Evolutionary conservation across 495 filamentous ascomycete species (phyloP), one percentile per base, ranked within the genome.

Genomic region (Xylaria bambusicola): DNA sequence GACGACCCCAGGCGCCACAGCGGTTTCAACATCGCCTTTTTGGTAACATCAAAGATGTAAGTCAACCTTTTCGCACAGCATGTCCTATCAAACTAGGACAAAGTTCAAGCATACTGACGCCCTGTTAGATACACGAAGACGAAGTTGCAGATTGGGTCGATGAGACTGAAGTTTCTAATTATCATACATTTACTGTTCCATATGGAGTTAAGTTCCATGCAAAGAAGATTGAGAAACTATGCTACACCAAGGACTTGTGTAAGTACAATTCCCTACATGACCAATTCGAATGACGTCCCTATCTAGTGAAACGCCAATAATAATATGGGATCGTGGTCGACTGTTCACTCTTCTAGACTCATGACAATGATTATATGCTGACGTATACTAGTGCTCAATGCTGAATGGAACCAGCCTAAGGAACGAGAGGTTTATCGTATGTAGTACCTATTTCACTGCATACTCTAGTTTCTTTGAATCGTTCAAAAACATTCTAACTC

Each of bases 101-200:
- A n/a, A n/a, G n/a, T n/a, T 15, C n/a, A 3, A 1, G 4, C 6
- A 24, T 35, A 15, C 48, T 58, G 18, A 58, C 24, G 4, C 2
- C n/a, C 17, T 35, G 2, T n/a, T 26, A 60, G 49, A 60, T 47
- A 17, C 49, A 86, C 64, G 84, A 88, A 57, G 88, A 93, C 53
- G 90, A 94, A 56, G 80, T 92, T 20, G 86, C 90, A 0, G 90
- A 94, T 54, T 93, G 90, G 90, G 78, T 88, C 17, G 83, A 86
- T 31, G 79, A 84, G 31, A 85, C 89, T 29, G 88, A 92, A 51
- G 77, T 91, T 2, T 88, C 87, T 6, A 81, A 86, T 63, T 94
- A 94, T 58, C 82, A 91, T 66, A 89, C 85, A 5, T 90, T 92
- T 67, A 87, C 82, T 29, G 82, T 93, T 48, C 90, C 90, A 0